These are phyloP conservation scores for Trichoderma asperelloides DNA, from an alignment of 495 filamentous ascomycete genomes.

Conservation along the genomic window DNA sequence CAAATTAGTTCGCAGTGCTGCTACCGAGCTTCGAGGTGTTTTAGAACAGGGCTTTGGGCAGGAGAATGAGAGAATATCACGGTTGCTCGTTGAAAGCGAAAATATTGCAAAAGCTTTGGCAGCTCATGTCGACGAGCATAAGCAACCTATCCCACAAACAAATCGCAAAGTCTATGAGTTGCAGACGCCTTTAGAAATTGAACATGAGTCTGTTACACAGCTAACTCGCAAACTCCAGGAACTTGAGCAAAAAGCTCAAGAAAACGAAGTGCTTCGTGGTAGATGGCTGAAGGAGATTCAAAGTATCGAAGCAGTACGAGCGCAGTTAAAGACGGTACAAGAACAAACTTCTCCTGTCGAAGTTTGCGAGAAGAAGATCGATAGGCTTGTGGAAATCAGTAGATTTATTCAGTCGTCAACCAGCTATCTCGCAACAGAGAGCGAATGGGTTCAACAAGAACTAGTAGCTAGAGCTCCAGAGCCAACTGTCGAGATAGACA, in stretches of 20 bases:
- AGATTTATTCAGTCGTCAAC: not conserved
- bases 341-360: not conserved
- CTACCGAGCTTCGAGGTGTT: not conserved
- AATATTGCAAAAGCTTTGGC: not conserved
- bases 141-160: not conserved
- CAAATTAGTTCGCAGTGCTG: not conserved
- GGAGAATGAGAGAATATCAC: not conserved
- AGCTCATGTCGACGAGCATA: not conserved
- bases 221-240: not conserved
- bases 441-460: not conserved
- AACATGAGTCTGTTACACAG: not conserved
- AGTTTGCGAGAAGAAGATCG: not conserved
- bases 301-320: not conserved
- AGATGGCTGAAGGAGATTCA: not conserved
- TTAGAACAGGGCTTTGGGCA: not conserved
- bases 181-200: not conserved
- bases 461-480: not conserved
- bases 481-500: not conserved
- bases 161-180: not conserved
- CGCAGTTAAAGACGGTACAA: not conserved
- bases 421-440: not conserved
- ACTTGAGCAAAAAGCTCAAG: not conserved
- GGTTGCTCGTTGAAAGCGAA: not conserved
- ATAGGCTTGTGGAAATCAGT: not conserved
- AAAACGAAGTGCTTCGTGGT: not conserved